phyloP scores from a whole-genome alignment of 2,329 filamentous ascomycete genomes.

The Exophiala mesophila region DNA sequence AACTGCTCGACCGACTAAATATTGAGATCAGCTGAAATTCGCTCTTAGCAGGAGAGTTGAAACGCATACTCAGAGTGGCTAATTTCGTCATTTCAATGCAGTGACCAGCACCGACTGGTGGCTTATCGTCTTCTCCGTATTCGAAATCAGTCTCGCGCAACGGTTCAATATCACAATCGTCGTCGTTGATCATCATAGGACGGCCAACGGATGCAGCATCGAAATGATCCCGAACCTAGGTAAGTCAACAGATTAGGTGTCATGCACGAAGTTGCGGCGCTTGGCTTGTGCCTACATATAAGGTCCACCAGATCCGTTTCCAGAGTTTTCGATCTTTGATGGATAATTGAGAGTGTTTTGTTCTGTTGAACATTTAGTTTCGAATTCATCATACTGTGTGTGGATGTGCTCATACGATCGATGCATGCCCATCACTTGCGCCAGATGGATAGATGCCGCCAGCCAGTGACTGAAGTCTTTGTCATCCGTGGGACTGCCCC shows the following conservation, averaged over 20 bases:
- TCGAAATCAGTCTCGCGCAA: constrained; percentile 24
- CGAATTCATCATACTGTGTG: neutral
- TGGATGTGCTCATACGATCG: constrained; percentile 51
- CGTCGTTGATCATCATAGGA: constrained; percentile 26
- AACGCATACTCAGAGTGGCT: constrained; percentile 11
- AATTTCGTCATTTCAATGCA: constrained; percentile 15
- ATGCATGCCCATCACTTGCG: constrained; percentile 96
- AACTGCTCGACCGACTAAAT: constrained; percentile 13
- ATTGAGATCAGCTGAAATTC: constrained; percentile 7
- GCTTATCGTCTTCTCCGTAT: constrained; percentile 9
- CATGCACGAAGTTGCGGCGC: neutral
- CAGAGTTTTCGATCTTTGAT: constrained; percentile 15
- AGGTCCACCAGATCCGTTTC: constrained; percentile 25
- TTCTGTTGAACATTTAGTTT: constrained; percentile 22
- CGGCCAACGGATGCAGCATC: constrained; percentile 25
- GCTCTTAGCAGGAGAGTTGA: neutral
- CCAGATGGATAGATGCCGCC: constrained; percentile 71
- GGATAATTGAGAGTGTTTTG: constrained; percentile 7
- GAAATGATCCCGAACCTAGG: constrained; percentile 15
- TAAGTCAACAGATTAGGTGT: constrained; percentile 1
- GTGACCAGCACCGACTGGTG: constrained; percentile 5
- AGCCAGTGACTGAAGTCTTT: constrained; percentile 17
- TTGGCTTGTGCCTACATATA: constrained; percentile 12
- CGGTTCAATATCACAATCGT: constrained; percentile 27
- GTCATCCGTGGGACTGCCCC: constrained; percentile 23